Conservation (phyloP, 2,329 filamentous ascomycete genomes). For the Dactylellina drechsleri region DNA sequence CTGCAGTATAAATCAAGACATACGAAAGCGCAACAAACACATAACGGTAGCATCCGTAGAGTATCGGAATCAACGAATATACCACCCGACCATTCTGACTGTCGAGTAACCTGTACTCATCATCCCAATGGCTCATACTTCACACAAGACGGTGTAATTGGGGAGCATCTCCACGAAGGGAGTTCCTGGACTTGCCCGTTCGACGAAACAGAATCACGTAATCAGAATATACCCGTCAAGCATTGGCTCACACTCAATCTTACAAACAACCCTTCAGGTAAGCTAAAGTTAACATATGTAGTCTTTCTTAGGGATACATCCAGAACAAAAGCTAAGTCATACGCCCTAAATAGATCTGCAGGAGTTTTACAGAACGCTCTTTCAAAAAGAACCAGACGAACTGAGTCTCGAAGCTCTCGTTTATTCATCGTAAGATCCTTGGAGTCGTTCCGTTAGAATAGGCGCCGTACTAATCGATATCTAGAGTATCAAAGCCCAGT, state of each 20-base stretch:
- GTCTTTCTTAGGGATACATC: too few species aligned
- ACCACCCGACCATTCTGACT: slow-evolving; percentile 11
- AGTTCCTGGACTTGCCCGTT: slow-evolving; percentile 40
- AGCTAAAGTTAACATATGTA: not conserved
- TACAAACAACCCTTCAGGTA: slow-evolving; percentile 22
- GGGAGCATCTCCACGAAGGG: slow-evolving; percentile 21
- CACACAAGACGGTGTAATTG: slow-evolving; percentile 31
- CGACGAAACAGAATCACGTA: not conserved
- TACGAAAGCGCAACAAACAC: slow-evolving; percentile 5
- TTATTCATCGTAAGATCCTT: slow-evolving; percentile 15
- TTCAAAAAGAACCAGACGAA: slow-evolving; percentile 39
- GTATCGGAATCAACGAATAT: slow-evolving; percentile 10
- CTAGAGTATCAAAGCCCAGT: not conserved
- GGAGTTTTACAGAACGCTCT: slow-evolving; percentile 31
- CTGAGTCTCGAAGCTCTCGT: slow-evolving; percentile 22
- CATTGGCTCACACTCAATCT: slow-evolving; percentile 35
- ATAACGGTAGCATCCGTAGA: not conserved
- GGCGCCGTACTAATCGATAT: not conserved
- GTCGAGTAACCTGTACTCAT: slow-evolving; percentile 15
- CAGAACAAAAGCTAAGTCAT: too few species aligned
- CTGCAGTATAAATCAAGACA: slow-evolving; percentile 16
- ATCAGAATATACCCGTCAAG: not conserved
- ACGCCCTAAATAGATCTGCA: slow-evolving; percentile 7
- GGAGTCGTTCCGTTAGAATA: not conserved
- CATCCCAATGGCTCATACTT: slow-evolving; percentile 24